Conservation (phyloP, 805 yeast species). For the Debaryomyces maramus region DNA sequence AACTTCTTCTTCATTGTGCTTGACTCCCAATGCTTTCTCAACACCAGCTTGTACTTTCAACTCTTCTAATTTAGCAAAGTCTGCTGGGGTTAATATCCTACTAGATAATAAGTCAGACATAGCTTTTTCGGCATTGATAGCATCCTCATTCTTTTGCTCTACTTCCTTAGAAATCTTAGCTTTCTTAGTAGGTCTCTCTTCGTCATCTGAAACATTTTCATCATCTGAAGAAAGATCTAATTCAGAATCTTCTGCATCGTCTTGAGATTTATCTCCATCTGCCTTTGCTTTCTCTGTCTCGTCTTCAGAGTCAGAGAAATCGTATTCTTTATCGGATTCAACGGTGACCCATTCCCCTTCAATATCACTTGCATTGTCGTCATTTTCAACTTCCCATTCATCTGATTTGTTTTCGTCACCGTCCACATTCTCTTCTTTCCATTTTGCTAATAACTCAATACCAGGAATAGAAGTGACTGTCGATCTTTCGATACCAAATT, state of each 20-base stretch:
- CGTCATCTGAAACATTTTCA: constrained; percentile 24
- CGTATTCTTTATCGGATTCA: constrained; percentile 76
- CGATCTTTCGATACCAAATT: constrained; percentile 72
- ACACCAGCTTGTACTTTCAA: constrained; percentile 82
- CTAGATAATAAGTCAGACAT: constrained; percentile 62
- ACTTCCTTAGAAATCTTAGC: constrained; percentile 17
- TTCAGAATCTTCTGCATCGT: constrained; percentile 42
- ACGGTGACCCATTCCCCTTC: constrained; percentile 94
- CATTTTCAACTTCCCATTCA: constrained; percentile 63
- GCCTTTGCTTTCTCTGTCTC: constrained; percentile 38
- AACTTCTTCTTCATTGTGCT: constrained; percentile 71
- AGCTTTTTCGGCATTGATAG: constrained; percentile 23
- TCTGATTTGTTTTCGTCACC: constrained; percentile 52
- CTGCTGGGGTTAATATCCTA: constrained; percentile 93
- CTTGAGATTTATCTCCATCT: constrained; percentile 30
- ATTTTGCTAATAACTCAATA: constrained; percentile 81
- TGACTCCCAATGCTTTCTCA: constrained; percentile 68
- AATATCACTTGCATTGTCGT: constrained; percentile 51
- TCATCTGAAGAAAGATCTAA: constrained; percentile 43
- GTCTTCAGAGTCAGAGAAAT: constrained; percentile 52
- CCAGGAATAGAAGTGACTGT: constrained; percentile 82
- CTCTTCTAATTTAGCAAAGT: constrained; percentile 93
- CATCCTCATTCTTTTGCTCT: constrained; percentile 14
- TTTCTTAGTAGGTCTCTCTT: constrained; percentile 26
- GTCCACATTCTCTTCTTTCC: constrained; percentile 67